Evolutionary conservation across 176 grass and related monocot species (phyloP), one percentile per base, ranked within the genome.

Genomic region (Oryza glaberrima): DNA sequence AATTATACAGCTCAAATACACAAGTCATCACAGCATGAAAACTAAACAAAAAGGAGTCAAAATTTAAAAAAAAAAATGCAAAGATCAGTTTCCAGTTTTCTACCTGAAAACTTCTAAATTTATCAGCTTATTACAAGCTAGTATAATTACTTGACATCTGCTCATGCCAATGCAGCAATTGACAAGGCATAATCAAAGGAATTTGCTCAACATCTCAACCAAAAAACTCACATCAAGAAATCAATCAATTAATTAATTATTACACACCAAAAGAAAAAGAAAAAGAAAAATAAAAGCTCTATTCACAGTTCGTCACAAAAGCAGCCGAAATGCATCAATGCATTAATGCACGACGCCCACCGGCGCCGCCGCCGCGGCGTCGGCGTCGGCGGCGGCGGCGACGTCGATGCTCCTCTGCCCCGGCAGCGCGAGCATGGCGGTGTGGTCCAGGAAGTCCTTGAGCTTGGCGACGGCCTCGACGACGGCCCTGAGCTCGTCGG

Each of bases 381-480:
- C 32, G 32, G 32, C 56, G 14, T 2, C 32, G 32, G 32, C 56
- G 14, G 83, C 79, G 38, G 77, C 73, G 9, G 77, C 77, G 66
- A 16, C 74, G 25, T 87, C 89, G 63, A 98, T 98, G 87, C 91
- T 92, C 69, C 88, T 83, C 84, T 98, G 95, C 3, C 86, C 90
- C 9, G 95, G 95, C 6, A 95, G 79, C 43, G 95, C 93, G 7
- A 98, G 93, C 95, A 98, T 98, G 72, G 95, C 91, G 16, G 95
- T 98, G 73, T 98, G 95, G 65, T 98, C 95, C 15, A 98, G 61
- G 85, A 98, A 95, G 78, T 98, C 91, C 83, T 93, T 91, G 73
- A 98, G 91, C n/a, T 76, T 90, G 0, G 92, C 93, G 17, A 98
- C 83, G 4, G 95, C 87, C 79, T 93, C 91, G 43, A 98, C 74